Evolutionary conservation across 306 rosid species (phyloP).

Genomic region (Rosa persica): DNA sequence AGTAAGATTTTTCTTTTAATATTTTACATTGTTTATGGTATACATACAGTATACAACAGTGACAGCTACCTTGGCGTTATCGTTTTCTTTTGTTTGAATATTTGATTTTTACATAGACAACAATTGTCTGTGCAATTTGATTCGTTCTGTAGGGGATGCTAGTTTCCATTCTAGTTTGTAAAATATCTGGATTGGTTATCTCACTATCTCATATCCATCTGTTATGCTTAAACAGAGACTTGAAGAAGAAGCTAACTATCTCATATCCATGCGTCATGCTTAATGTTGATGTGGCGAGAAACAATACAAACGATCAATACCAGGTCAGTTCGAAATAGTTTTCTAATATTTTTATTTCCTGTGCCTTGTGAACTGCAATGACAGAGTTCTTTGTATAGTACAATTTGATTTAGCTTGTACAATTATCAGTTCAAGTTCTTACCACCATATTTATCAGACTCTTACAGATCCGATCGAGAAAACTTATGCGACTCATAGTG

Average conservation of each 20-base stretch:
- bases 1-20: constrained; percentile 43
- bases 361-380: constrained; percentile 14
- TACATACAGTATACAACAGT: neutral
- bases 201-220: constrained; percentile 33
- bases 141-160: constrained; percentile 4
- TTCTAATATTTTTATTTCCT: constrained; percentile 19
- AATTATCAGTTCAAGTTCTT: constrained; percentile 29
- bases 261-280: constrained; percentile 99
- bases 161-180: constrained; percentile 12
- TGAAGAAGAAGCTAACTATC: constrained; percentile 83
- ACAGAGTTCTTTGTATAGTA: constrained; percentile 13
- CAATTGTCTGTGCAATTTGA: constrained; percentile 1
- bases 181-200: constrained; percentile 19
- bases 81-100: neutral
- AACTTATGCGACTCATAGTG: constrained; percentile 78
- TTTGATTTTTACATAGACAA: neutral
- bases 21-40: constrained; percentile 17
- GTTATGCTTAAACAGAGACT: constrained; percentile 52
- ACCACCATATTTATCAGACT: constrained; percentile 53
- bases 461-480: constrained; percentile 65
- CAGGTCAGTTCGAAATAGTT: constrained; percentile 63
- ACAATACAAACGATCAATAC: constrained; percentile 97
- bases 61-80: constrained; percentile 5
- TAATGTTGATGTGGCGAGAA: constrained; percentile 93
- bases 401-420: constrained; percentile 23